Base-by-base conservation (phyloP, 202 grass and related monocot species). In the Eragrostis tef region DNA sequence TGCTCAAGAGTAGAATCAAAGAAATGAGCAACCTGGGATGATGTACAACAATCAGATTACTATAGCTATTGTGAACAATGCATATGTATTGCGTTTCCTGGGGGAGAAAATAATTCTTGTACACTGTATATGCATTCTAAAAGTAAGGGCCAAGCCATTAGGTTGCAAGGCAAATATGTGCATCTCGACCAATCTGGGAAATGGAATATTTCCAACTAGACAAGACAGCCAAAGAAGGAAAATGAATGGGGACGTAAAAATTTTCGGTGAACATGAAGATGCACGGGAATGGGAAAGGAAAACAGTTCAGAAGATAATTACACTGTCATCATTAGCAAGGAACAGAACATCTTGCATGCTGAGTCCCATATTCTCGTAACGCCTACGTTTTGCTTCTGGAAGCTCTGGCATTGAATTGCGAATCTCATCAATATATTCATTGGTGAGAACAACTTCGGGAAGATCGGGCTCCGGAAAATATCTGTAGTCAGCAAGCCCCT, bases 401-500 rank as follows among this genome's bases (percentile, higher is more conserved):
- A 98, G 92, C 79, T 98, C 96, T 7, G 95, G 96, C 89, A 98
- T 83, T 41, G 70, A 85, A 73, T 81, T 84, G 7, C 78, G 75
- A 75, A 98, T 91, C 90, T 91, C 84, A 75, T 95, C 80, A 67
- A 95, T 79, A 83, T 83, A 95, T 15, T 90, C 92, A 63, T 79
- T 42, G 61, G 77, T 85, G 41, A 98, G 80, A 84, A 95, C 67
- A 86, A 98, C 88, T 90, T 98, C 92, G 59, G 96, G 90, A 61
- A 98, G 88, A 80, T 98, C 95, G 0, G 95, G 95, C 80, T 98
- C 95, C 19, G 96, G 96, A 78, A 98, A 98, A 86, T 98, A 98
- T 91, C 92, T 89, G 44, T 98, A 98, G 47, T 98, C 90, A 1
- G 92, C 96, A 73, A 98, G 77, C 50, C 96, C 96, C 88, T 98